Conservation (phyloP, 2,329 filamentous ascomycete genomes). For the Fusarium gaditjirri region DNA sequence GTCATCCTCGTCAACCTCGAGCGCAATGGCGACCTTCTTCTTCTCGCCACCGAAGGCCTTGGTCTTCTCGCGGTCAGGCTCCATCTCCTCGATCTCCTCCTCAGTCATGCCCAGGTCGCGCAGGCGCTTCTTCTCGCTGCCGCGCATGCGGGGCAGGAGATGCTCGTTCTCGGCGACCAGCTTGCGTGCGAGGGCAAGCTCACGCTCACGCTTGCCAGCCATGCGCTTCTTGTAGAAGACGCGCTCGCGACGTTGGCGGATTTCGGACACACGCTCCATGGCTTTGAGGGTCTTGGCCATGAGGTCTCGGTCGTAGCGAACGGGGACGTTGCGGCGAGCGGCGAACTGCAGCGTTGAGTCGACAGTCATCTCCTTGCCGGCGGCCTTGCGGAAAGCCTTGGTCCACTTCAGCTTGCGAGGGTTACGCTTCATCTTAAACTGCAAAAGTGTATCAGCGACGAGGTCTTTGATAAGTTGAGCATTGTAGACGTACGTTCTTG, state of each 20-base stretch:
- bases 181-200: constrained; percentile 83
- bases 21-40: constrained; percentile 50
- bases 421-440: constrained; percentile 99
- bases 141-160: constrained; percentile 79
- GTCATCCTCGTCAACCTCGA: constrained; percentile 50
- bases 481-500: constrained; percentile 60
- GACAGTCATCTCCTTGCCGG: constrained; percentile 89
- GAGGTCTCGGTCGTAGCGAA: constrained; percentile 95
- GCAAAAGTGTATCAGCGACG: constrained; percentile 21
- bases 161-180: constrained; percentile 93
- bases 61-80: constrained; percentile 50
- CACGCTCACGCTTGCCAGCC: constrained; percentile 86
- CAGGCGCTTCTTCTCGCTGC: constrained; percentile 69
- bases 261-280: constrained; percentile 91
- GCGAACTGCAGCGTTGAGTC: constrained; percentile 94
- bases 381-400: constrained; percentile 84
- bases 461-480: not conserved
- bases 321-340: constrained; percentile 90
- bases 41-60: constrained; percentile 58
- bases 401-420: constrained; percentile 98
- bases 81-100: constrained; percentile 61
- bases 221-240: constrained; percentile 95
- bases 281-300: constrained; percentile 88
- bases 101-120: constrained; percentile 63
- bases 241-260: constrained; percentile 83